phyloP scores from a whole-genome alignment of 2,329 filamentous ascomycete species.

The Colletotrichum coccodes region DNA sequence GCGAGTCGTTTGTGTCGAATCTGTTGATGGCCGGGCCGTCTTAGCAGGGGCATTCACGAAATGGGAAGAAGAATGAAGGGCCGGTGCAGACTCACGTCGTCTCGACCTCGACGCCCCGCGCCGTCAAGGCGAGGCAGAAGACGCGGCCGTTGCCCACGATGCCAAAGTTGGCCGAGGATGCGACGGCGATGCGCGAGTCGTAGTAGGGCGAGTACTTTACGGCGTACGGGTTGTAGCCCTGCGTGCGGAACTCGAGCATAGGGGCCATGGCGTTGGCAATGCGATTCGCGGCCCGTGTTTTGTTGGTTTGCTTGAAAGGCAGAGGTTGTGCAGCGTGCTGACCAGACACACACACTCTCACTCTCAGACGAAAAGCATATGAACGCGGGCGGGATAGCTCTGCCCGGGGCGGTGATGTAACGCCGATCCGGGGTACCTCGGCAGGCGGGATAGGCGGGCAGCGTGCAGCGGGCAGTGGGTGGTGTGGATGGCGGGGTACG shows the following conservation, averaged over 20 bases:
- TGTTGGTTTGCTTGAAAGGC: background rate
- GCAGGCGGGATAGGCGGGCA: constrained; percentile 14
- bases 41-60: background rate
- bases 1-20: constrained; percentile 96
- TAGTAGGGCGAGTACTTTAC: constrained; percentile 99
- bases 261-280: constrained; percentile 48
- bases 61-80: background rate
- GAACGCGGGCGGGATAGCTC: constrained; percentile 26
- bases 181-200: constrained; percentile 92
- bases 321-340: background rate
- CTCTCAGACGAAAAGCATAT: constrained; percentile 13
- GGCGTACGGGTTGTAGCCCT: constrained; percentile 94
- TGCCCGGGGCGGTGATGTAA: constrained; percentile 28
- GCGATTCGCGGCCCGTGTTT: constrained; percentile 2
- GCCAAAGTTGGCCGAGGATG: constrained; percentile 92
- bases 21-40: constrained; percentile 51
- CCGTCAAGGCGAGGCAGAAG: constrained; percentile 84
- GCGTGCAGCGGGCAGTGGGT: background rate
- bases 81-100: constrained; percentile 69
- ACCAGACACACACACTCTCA: background rate
- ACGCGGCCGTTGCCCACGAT: constrained; percentile 95
- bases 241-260: constrained; percentile 95
- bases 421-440: constrained; percentile 33
- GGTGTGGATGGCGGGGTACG: constrained; percentile 11
- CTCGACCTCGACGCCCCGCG: constrained; percentile 84